Evolutionary conservation across 148 eudicot species (phyloP), one percentile per base, ranked within the genome.

Genomic region (Euryodendron excelsum): DNA sequence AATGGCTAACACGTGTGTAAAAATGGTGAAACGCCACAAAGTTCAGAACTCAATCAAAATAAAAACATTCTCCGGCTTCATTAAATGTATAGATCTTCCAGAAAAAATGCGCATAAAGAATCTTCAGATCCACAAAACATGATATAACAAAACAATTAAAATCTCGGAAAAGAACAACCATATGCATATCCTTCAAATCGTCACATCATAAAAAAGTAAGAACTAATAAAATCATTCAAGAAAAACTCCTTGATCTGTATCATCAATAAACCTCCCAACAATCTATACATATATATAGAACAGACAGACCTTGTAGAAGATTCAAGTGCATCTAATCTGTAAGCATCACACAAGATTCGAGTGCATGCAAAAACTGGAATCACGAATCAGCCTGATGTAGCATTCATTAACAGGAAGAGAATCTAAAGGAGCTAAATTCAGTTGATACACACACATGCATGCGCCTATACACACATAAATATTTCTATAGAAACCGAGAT

Each of bases 311-410:
- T 67, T 48, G n/a, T n/a, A 10, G 20, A 69, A 23, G 7, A 48
- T 71, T 71, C 59, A 47, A 30, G 14, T 36, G 17, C 62, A 41
- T 45, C 5, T 21, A 14, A 17, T 55, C 3, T 10, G 30, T 37
- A 72, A 31, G 7, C 9, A 6, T 18, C 11, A n/a, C 55, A 47
- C 34, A 23, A 56, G 63, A 73, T 73, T 55, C 47, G 23, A 73
- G 61, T 30, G 30, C 70, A 66, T 48, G 79, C 62, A 66, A 66
- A 77, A 48, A n/a, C 72, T 8, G 3, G 62, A 55, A 77, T 18
- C 12, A 14, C 33, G 39, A 45, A 36, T 66, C 47, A 77, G 36
- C 21, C 31, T 41, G n/a, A 28, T 8, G 44, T 31, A 76, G 28
- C 78, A 12, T 27, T 9, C 20, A 45, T 20, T n/a, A n/a, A n/a